Conservation (phyloP, 2,329 filamentous ascomycete species). For the Aureobasidium sp. region DNA sequence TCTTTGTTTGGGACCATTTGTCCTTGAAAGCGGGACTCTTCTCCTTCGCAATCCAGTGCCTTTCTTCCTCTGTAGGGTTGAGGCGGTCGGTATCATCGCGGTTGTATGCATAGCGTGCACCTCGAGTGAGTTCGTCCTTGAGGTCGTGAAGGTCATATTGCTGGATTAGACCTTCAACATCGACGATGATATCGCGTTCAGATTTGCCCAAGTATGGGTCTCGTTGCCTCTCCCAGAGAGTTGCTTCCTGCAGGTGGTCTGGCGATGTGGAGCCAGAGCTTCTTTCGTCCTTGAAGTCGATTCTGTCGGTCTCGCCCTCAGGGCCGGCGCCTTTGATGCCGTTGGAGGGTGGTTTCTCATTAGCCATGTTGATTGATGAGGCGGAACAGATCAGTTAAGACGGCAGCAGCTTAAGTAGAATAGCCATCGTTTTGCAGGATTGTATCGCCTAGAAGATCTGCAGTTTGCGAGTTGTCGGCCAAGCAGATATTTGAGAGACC, state of each 20-base stretch:
- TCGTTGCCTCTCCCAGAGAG: conserved; percentile 13
- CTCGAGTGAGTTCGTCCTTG: conserved; percentile 19
- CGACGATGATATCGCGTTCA: conserved; percentile 19
- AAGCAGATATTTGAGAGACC: background rate
- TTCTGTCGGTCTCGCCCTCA: background rate
- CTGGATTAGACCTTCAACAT: conserved; percentile 20
- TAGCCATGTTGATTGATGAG: background rate
- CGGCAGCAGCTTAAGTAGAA: background rate
- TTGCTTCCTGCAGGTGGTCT: background rate
- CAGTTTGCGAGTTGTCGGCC: background rate
- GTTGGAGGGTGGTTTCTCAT: background rate
- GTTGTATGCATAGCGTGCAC: conserved; percentile 18
- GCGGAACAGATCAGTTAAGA: background rate
- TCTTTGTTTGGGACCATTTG: conserved; percentile 45
- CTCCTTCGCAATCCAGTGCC: conserved; percentile 50
- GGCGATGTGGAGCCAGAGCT: background rate
- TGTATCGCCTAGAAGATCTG: background rate
- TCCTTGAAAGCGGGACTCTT: conserved; percentile 61
- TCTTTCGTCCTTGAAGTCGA: conserved; percentile 3
- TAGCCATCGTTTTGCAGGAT: background rate
- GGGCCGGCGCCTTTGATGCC: background rate
- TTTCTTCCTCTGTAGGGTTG: conserved; percentile 51
- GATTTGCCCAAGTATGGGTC: conserved; percentile 23
- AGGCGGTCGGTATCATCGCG: conserved; percentile 16
- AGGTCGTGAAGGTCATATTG: conserved; percentile 17